Base-by-base conservation (phyloP, 148 eudicot species). In the Rhododendron ovatum region DNA sequence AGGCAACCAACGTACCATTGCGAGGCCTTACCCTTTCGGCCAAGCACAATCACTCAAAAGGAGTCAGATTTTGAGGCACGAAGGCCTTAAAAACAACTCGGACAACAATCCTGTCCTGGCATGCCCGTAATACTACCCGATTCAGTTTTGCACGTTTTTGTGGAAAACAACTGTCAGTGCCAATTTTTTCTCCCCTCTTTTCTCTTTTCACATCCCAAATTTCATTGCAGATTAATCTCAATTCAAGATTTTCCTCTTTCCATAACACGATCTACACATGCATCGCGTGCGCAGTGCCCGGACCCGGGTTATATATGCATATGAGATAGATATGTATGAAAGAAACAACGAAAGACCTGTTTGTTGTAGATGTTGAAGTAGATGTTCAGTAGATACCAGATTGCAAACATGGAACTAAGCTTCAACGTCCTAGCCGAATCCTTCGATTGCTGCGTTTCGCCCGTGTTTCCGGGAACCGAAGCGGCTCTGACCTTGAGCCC, bases 281-380 rank as follows among this genome's bases (percentile, higher is more conserved):
- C 61, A 18, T 55, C 22, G 22, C 22, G 7, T 55, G 61, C 24
- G 20, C 22, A 55, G 15, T 14, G 18, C 57, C 20, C 5, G 15
- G 57, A 41, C 45, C 45, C 45, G 0, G 45, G 45, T 48, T 48
- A 15, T 53, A 3, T 13, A 53, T 53, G 20, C 20, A 53, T 3
- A 55, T 3, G 22, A 17, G 22, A 18, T 43, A n/a, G 28, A 8
- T 24, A 24, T 37, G 48, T 37, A 24, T 43, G 48, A 47, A 41
- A 71, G 41, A 81, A 80, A 82, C 1, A 30, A n/a, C 3, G 74
- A 47, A 65, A 20, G 17, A 96, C 98, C 98, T 94, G 96, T 90
- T 96, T 96, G 84, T 96, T 96, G 90, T 63, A 94, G 75, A 96
- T 94, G 90, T 96, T 94, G 95, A 92, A 96, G 93, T 87, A 96